A percentile compares a stretch with the other conserved stretches of the same genome.
These are phyloP conservation scores for Aspergillus sp. DNA, from an alignment of 2,329 filamentous ascomycete genomes.

Conservation along the genomic window DNA sequence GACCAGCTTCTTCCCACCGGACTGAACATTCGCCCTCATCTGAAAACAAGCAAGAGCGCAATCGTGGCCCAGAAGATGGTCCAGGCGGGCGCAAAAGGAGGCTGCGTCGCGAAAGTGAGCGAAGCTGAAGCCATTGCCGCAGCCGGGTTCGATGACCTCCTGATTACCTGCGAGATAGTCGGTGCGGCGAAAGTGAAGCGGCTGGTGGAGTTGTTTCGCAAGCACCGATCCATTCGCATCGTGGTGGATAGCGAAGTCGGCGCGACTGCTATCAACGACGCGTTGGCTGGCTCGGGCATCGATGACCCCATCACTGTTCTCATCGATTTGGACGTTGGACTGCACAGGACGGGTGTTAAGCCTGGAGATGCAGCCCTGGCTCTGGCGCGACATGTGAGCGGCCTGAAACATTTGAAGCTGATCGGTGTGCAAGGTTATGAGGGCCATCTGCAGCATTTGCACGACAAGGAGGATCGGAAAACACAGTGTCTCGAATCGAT, in stretches of 20 bases:
- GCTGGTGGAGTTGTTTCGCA: slow-evolving; percentile 47
- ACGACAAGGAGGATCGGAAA: slow-evolving; percentile 44
- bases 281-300: slow-evolving; percentile 37
- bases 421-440: slow-evolving; percentile 56
- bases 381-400: slow-evolving; percentile 42
- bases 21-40: slow-evolving; percentile 49
- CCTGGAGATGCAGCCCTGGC: slow-evolving; percentile 41
- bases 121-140: slow-evolving; percentile 47
- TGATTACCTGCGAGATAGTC: slow-evolving; percentile 54
- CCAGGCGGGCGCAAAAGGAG: slow-evolving; percentile 50
- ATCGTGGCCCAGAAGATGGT: slow-evolving; percentile 46
- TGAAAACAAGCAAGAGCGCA: slow-evolving; percentile 55
- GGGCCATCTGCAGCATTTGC: slow-evolving; percentile 55
- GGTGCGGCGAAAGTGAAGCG: slow-evolving; percentile 48
- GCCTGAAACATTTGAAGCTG: slow-evolving; percentile 41
- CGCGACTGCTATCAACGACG: slow-evolving; percentile 47
- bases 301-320: slow-evolving; percentile 42
- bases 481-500: slow-evolving; percentile 48
- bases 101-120: slow-evolving; percentile 54
- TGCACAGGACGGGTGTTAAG: slow-evolving; percentile 51
- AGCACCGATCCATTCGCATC: slow-evolving; percentile 41
- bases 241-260: slow-evolving; percentile 51
- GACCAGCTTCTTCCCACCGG: slow-evolving; percentile 47
- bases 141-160: slow-evolving; percentile 49
- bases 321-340: slow-evolving; percentile 52